Percentiles rank a stretch among this genome's conserved stretches.
These are phyloP conservation scores for Myxozyma kluyveri DNA, from an alignment of 805 yeast species.

Conservation along the genomic window DNA sequence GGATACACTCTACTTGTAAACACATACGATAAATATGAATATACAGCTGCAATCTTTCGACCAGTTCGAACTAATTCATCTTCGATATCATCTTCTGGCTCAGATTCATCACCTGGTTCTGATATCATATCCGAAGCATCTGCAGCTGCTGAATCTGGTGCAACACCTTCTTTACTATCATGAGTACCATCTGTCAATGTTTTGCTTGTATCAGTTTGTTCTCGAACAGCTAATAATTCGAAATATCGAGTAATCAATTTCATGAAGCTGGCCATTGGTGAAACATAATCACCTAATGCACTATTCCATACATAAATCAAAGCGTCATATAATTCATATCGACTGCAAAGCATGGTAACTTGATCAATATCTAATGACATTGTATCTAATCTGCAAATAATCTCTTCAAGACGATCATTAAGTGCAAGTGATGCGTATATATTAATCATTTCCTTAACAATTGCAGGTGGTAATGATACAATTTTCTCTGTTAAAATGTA, in stretches of 20 bases:
- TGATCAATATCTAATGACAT: slow-evolving; percentile 72
- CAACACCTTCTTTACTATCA: slow-evolving; percentile 4
- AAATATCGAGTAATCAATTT: slow-evolving; percentile 32
- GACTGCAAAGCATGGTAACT: slow-evolving; percentile 60
- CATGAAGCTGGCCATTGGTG: slow-evolving; percentile 67
- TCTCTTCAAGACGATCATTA: slow-evolving; percentile 57
- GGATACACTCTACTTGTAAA: slow-evolving; percentile 83
- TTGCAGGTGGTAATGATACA: slow-evolving; percentile 54
- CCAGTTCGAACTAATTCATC: neutral
- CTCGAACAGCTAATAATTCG: slow-evolving; percentile 2
- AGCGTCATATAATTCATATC: slow-evolving; percentile 58
- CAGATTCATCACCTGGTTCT: slow-evolving; percentile 21
- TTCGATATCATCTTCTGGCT: slow-evolving; percentile 28
- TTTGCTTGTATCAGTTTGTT: slow-evolving; percentile 22
- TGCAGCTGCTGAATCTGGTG: slow-evolving; percentile 21
- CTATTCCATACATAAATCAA: slow-evolving; percentile 68
- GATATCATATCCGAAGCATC: neutral
- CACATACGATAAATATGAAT: slow-evolving; percentile 62
- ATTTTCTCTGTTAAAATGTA: slow-evolving; percentile 51
- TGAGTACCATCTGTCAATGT: slow-evolving; percentile 12
- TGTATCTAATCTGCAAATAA: slow-evolving; percentile 68
- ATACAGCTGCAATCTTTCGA: slow-evolving; percentile 42
- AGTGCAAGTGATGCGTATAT: slow-evolving; percentile 45
- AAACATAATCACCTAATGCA: slow-evolving; percentile 63
- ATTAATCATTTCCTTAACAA: slow-evolving; percentile 61